phyloP scores from a whole-genome alignment of 306 rosid genomes.

The Benincasa hispida region DNA sequence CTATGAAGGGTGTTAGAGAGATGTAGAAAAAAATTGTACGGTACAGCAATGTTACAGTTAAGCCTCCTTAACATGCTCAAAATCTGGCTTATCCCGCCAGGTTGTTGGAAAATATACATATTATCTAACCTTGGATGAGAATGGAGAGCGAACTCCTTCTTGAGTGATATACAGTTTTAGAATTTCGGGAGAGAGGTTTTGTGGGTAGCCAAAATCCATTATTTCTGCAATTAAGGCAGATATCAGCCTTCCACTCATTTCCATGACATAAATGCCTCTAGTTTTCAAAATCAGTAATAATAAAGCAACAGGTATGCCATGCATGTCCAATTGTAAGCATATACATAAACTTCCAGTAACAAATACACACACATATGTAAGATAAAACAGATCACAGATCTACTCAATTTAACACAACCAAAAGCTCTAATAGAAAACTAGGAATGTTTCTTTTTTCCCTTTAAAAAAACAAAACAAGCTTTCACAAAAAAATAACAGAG shows the following conservation, averaged over 20 bases:
- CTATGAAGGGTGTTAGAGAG: neutral
- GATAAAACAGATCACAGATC: neutral
- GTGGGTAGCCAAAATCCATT: constrained; percentile 98
- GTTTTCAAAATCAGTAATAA: neutral
- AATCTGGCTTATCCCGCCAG: neutral
- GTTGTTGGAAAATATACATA: neutral
- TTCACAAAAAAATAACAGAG: neutral
- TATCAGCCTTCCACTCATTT: constrained; percentile 13
- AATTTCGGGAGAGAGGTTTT: constrained; percentile 95
- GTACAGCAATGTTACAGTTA: neutral
- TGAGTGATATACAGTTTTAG: constrained; percentile 92
- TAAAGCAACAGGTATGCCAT: neutral
- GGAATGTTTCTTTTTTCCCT: neutral
- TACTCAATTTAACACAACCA: neutral
- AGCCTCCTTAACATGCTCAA: neutral
- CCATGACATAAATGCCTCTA: constrained; percentile 1
- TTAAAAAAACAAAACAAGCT: neutral
- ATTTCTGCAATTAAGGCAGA: constrained; percentile 53
- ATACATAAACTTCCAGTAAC: neutral
- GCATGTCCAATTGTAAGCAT: neutral
- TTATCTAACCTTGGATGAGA: constrained; percentile 81
- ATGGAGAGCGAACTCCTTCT: constrained; percentile 98
- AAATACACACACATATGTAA: neutral
- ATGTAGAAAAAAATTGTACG: neutral
- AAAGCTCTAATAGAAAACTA: neutral